Evolutionary conservation across 192 early-diverging fungal genomes (phyloP).

Genomic region (Rhizophagus prolifer): DNA sequence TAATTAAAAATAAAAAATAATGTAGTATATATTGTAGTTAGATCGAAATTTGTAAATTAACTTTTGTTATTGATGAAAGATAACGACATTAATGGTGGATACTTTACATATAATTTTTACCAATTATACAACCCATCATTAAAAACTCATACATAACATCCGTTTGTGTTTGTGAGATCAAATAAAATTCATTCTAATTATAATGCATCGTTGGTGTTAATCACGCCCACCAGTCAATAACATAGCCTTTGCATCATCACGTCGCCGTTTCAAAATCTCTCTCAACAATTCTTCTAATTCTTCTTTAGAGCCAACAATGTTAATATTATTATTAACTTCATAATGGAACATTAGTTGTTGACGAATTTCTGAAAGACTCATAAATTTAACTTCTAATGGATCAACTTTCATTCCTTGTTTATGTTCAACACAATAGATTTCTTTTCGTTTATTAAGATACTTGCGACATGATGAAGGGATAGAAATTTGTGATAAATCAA

Average conservation of each 20-base stretch:
- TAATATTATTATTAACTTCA: neutral
- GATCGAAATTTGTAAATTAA: no score
- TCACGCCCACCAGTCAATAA: neutral
- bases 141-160: no score
- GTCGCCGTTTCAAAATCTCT: conserved; percentile 6
- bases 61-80: no score
- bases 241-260: neutral
- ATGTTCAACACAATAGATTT: conserved; percentile 6
- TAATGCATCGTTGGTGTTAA: neutral
- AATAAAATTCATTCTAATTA: no score
- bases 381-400: neutral
- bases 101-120: no score
- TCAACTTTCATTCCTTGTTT: neutral
- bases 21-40: no score
- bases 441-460: neutral
- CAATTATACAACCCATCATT: no score
- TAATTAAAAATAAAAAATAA: no score
- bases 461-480: conserved; percentile 5
- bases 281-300: neutral
- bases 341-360: conserved; percentile 8
- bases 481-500: neutral
- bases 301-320: neutral
- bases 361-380: neutral
- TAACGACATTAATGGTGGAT: no score
- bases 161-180: no score